phyloP scores from a whole-genome alignment of 106 monocot genomes.

The Acanthochlamys bracteata region DNA sequence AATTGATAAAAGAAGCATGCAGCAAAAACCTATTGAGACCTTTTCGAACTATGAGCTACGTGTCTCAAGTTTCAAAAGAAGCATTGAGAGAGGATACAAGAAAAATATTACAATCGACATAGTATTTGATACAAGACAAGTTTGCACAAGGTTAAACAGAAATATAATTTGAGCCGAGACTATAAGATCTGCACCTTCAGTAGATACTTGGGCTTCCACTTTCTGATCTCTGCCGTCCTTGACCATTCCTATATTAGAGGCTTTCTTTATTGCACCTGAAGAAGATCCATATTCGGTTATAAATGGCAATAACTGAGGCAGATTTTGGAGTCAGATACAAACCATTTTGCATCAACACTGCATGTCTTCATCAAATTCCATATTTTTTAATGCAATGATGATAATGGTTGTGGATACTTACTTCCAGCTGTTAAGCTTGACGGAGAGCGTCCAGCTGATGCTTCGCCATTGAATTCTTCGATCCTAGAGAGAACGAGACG shows the following conservation, averaged over 20 bases:
- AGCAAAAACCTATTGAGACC: too few relatives aligned
- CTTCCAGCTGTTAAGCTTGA: constrained; percentile 57
- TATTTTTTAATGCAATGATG: neutral
- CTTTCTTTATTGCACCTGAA: constrained; percentile 68
- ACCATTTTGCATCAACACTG: too few relatives aligned
- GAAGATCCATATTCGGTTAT: constrained; percentile 7
- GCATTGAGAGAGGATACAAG: too few relatives aligned
- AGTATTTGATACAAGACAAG: too few relatives aligned
- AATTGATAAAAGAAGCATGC: too few relatives aligned
- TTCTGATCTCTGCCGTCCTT: constrained; percentile 67
- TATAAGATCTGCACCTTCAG: constrained; percentile 11
- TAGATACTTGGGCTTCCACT: constrained; percentile 36
- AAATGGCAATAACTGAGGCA: too few relatives aligned
- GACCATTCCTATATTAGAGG: constrained; percentile 42
- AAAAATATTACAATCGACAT: too few relatives aligned
- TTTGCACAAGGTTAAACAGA: too few relatives aligned
- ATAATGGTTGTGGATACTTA: neutral
- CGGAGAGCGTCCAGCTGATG: constrained; percentile 47
- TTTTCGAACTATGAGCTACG: too few relatives aligned
- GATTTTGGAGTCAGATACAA: too few relatives aligned
- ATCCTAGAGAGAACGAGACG: constrained; percentile 31
- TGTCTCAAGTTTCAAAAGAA: too few relatives aligned
- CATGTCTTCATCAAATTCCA: too few relatives aligned
- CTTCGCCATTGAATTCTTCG: constrained; percentile 70
- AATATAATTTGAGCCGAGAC: neutral